Conservation (phyloP, 345 rosid species). For the Mallotus nudiflorus region DNA sequence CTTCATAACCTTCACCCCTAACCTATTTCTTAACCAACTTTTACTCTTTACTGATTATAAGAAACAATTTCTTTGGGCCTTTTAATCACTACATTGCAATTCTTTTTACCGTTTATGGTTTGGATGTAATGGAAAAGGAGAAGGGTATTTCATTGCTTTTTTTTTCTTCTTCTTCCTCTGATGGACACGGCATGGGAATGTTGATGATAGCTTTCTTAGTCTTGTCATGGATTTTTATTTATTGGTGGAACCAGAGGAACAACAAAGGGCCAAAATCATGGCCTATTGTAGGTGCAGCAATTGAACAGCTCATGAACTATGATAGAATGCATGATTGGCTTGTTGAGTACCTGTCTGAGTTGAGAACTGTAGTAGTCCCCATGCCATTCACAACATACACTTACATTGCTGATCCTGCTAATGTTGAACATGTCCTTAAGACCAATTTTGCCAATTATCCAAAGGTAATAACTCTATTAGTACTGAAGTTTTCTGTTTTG, state of each 20-base stretch:
- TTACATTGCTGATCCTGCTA: slow-evolving; percentile 90
- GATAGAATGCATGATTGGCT: slow-evolving; percentile 96
- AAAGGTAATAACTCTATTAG: slow-evolving; percentile 48
- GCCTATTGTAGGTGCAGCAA: slow-evolving; percentile 89
- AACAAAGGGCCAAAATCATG: slow-evolving; percentile 82
- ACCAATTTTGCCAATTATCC: slow-evolving; percentile 85
- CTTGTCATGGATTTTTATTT: slow-evolving; percentile 60
- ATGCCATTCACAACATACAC: slow-evolving; percentile 89
- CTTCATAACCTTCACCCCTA: slow-evolving; percentile 21
- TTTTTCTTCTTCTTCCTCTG: slow-evolving; percentile 15
- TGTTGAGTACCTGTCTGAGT: slow-evolving; percentile 57
- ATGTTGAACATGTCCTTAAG: slow-evolving; percentile 87
- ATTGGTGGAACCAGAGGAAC: slow-evolving; percentile 77
- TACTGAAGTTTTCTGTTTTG: not conserved
- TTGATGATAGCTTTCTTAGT: slow-evolving; percentile 46
- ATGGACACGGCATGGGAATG: slow-evolving; percentile 41
- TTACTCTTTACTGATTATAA: slow-evolving; percentile 17
- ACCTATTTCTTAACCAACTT: slow-evolving; percentile 29
- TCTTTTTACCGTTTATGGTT: no score
- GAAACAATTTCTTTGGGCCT: slow-evolving; percentile 7
- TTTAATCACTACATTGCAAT: not conserved
- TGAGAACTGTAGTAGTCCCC: slow-evolving; percentile 74
- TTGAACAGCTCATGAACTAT: slow-evolving; percentile 75
- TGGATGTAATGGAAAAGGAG: slow-evolving; percentile 20
- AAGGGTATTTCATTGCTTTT: not conserved